phyloP scores from a whole-genome alignment of 495 filamentous ascomycete species.

The Penicillium manginii region DNA sequence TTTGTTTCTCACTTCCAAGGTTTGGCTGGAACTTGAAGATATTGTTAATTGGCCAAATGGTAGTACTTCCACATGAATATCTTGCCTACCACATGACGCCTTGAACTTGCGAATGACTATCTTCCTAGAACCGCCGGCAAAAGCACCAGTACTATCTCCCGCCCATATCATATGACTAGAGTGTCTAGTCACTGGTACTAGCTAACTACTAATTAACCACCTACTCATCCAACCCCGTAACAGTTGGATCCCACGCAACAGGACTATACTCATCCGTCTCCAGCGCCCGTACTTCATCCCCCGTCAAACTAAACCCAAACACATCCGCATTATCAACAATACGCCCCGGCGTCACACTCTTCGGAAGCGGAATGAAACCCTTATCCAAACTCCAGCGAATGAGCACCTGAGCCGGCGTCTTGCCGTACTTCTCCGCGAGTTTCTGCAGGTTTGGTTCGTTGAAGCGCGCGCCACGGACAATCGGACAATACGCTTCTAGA shows the following conservation, averaged over 20 bases:
- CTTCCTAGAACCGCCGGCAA: too few relatives aligned
- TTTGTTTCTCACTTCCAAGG: too few relatives aligned
- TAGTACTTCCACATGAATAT: too few relatives aligned
- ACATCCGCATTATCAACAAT: constrained; percentile 70
- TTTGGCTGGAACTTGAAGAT: too few relatives aligned
- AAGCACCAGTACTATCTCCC: too few relatives aligned
- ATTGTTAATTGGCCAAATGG: too few relatives aligned
- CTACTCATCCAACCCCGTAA: constrained; percentile 18
- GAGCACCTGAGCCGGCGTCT: constrained; percentile 64
- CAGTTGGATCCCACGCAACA: constrained; percentile 56
- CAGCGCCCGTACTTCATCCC: constrained; percentile 64
- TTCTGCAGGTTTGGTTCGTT: constrained; percentile 51
- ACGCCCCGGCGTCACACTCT: constrained; percentile 67
- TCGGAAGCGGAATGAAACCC: constrained; percentile 69
- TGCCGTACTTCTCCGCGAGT: constrained; percentile 59
- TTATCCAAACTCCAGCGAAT: constrained; percentile 62
- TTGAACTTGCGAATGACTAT: too few relatives aligned
- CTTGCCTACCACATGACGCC: too few relatives aligned
- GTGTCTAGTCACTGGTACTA: too few relatives aligned
- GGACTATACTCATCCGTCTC: constrained; percentile 60
- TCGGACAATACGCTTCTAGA: constrained; percentile 67
- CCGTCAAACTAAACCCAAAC: constrained; percentile 70
- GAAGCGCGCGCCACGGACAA: constrained; percentile 61
- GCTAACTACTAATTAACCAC: too few relatives aligned
- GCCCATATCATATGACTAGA: too few relatives aligned